Evolutionary conservation across 176 grass and related monocot genomes (phyloP), one percentile per base, ranked within the genome.

Genomic region (Aegilops bicornis): DNA sequence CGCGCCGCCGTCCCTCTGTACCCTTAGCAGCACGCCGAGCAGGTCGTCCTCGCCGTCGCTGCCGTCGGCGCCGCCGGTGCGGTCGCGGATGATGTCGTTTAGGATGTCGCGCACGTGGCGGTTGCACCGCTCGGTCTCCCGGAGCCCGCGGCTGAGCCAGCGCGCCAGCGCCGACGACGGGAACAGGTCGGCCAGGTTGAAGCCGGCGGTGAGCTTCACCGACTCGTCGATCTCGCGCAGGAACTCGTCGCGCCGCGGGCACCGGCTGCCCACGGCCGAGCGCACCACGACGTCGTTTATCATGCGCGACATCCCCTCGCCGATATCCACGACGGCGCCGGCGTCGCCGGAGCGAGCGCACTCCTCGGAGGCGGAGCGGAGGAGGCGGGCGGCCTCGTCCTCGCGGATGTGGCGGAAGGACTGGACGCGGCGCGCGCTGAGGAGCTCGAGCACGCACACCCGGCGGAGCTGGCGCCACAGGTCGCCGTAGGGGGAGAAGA

Each of bases 401-500:
- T 87, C 89, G 2, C 81, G 43, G 33, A 87, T 30, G 16, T 6
- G 48, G 22, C 68, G 77, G 15, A 88, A 70, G 0, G 89, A 81
- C 19, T 15, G 69, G 11, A 91, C 85, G 43, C 85, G 85, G 61
- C 82, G 82, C 25, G 69, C 13, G 60, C 27, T 62, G 76, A 91
- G 56, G 42, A 88, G 81, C 82, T 91, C 89, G 47, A 88, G 29
- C 22, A 88, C 27, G 76, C 80, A 91, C 14, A 85, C 2, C 11
- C 72, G 54, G 2, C 82, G 85, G 59, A 88, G 33, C 74, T 90
- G 42, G 23, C 82, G 62, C 89, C 85, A 91, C 60, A 84, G 77
- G 22, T 91, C 89, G 60, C 85, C 82, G 76, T 88, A 88, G 10
- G 81, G 76, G 47, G 85, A 87, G 69, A 88, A 87, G 47, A 87